These are phyloP conservation scores for Ochetophila trinervis DNA, from an alignment of 306 rosid species.

Conservation along the genomic window DNA sequence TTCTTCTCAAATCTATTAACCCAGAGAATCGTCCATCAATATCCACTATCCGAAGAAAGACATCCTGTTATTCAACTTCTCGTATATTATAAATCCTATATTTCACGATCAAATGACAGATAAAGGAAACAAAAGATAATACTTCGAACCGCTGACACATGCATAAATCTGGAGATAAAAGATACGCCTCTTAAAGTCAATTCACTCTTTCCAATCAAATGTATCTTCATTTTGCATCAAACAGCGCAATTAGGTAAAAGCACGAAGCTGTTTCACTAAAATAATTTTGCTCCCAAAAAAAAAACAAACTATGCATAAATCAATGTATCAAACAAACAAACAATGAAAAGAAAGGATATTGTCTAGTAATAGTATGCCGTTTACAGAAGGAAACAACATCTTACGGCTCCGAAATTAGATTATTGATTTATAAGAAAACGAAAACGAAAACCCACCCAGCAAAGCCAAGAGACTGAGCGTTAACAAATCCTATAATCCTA, in stretches of 20 bases:
- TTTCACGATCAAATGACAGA: too few species aligned
- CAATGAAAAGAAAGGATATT: too few species aligned
- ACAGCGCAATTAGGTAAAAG: too few species aligned
- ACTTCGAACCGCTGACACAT: background rate
- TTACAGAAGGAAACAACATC: too few species aligned
- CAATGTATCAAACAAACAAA: too few species aligned
- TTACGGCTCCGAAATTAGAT: background rate
- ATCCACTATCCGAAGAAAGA: background rate
- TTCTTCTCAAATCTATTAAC: background rate
- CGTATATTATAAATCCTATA: too few species aligned
- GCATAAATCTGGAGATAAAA: background rate
- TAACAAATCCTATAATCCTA: conserved; percentile 6
- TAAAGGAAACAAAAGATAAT: background rate
- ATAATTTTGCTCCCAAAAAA: too few species aligned
- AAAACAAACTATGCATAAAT: background rate
- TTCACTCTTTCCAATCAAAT: background rate
- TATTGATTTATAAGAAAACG: background rate
- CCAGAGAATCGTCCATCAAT: background rate
- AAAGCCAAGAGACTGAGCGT: background rate
- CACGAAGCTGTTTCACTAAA: too few species aligned
- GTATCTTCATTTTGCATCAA: background rate
- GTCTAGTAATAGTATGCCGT: too few species aligned
- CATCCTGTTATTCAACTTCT: conserved; percentile 4
- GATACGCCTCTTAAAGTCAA: background rate
- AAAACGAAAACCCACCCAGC: background rate